Evolutionary conservation across 345 rosid species (phyloP).

Genomic region (Eucalyptus pumila): DNA sequence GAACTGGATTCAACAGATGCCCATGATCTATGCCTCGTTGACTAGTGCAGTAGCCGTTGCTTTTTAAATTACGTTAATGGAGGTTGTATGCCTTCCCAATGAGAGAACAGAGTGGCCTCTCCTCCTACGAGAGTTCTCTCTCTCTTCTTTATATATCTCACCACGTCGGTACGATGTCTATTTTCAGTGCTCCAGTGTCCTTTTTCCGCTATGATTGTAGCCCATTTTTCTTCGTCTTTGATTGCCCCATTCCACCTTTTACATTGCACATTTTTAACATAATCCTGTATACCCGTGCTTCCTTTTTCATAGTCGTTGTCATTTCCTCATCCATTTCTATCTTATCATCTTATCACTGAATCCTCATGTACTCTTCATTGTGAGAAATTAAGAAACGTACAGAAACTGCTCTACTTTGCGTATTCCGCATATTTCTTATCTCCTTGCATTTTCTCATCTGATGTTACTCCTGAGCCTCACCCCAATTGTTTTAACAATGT

Average conservation of each 20-base stretch:
- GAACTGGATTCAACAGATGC: background rate
- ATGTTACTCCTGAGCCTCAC: background rate
- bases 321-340: background rate
- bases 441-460: background rate
- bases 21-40: background rate
- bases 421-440: background rate
- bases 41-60: background rate
- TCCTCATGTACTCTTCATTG: background rate
- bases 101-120: background rate
- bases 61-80: background rate
- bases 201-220: background rate
- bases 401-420: background rate
- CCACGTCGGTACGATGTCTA: background rate
- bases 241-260: no score
- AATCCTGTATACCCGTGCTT: no score
- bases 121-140: background rate
- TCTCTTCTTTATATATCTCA: background rate
- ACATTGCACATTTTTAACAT: no score
- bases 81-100: background rate
- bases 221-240: no score
- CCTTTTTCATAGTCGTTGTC: background rate
- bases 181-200: background rate
- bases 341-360: background rate
- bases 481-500: background rate
- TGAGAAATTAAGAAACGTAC: background rate